Conservation (phyloP, 345 rosid species). For the Hypericum androsaemum region DNA sequence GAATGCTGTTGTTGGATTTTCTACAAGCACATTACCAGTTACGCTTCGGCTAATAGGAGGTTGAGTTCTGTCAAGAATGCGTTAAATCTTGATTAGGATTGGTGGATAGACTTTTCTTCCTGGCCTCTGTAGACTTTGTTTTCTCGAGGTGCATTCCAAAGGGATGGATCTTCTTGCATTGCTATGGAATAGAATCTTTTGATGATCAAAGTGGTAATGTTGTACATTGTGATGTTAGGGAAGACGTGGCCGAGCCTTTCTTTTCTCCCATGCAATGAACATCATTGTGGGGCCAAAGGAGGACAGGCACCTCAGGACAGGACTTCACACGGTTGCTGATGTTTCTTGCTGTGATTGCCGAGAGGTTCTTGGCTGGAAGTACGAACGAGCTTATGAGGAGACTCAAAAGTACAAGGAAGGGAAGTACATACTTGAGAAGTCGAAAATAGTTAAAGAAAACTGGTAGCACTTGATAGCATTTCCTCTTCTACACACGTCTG, state of each 20-base stretch:
- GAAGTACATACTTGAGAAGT: conserved; percentile 18
- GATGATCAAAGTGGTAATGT: no score
- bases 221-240: neutral
- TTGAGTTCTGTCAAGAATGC: no score
- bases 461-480: conserved; percentile 6
- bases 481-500: no score
- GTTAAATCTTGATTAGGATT: no score
- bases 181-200: no score
- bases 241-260: conserved; percentile 20
- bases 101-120: no score
- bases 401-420: conserved; percentile 24
- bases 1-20: no score
- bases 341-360: conserved; percentile 15
- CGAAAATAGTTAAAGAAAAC: conserved; percentile 17
- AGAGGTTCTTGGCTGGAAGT: conserved; percentile 21
- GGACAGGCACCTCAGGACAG: conserved; percentile 18
- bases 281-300: conserved; percentile 16
- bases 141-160: no score
- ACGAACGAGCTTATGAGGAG: conserved; percentile 18
- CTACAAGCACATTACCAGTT: no score
- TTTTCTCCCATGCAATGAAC: conserved; percentile 23
- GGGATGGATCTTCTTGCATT: no score
- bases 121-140: no score
- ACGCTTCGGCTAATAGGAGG: no score
- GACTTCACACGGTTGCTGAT: conserved; percentile 23